Evolutionary conservation across 768 basidiomycete genomes (phyloP), one percentile per base, ranked within the genome.

Genomic region (Xerocomus spinulosus): DNA sequence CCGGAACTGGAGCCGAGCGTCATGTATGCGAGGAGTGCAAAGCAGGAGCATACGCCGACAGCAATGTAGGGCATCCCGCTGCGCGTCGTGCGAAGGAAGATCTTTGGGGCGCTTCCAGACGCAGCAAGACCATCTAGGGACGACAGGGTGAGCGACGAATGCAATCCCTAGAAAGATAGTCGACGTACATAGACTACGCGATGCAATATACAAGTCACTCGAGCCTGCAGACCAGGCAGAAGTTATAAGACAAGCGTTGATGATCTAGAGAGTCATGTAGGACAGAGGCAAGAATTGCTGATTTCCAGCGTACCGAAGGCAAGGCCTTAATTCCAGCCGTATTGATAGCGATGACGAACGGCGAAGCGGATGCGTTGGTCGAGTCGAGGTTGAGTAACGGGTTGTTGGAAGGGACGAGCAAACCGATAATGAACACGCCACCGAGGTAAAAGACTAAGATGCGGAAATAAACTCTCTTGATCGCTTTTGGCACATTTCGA

Each of bases 341-440:
- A n/a, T 63, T 61, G 50, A 76, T 75, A 7, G 80, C 82, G 38
- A 83, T 79, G 49, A 82, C 81, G 60, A 80, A 82, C 3, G 81
- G 74, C 40, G 76, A 74, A 5, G 70, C 71, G 10, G 73, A 66
- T 28, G 78, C 77, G 32, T 71, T 73, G 36, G 44, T 50, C 10
- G 63, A 61, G 32, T 60, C 60, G 21, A 77, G 58, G 49, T 68
- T 53, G 23, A 80, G 70, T 13, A 67, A 53, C 7, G 66, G 53
- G 53, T 78, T 66, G 62, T 71, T 73, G 32, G 74, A 77, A 10
- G 74, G 71, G 14, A 79, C 75, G 48, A 80, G 70, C 20, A 81
- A 56, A 28, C 75, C 75, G 44, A 79, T 75, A 41, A 78, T 53
- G 57, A 75, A 64, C 3, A 70, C 70, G 15, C 77, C 74, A 6